Percentiles rank a stretch among this genome's conserved stretches.
Evolutionary conservation across 768 basidiomycete species (phyloP).

Genomic region (Stropharia rugosoannulata): DNA sequence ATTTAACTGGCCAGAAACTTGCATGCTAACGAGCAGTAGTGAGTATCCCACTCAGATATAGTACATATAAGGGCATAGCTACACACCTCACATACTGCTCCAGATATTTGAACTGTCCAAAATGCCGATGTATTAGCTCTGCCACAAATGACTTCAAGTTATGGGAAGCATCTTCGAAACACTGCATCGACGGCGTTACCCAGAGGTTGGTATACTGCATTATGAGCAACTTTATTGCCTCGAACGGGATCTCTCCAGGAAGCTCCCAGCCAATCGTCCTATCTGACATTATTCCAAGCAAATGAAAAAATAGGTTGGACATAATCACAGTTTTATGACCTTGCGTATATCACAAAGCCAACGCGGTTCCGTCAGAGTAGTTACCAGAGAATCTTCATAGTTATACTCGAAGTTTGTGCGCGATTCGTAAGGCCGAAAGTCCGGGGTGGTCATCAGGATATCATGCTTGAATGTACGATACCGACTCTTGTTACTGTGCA

Average conservation of each 20-base stretch:
- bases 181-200: constrained; percentile 24
- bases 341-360: constrained; percentile 23
- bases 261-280: constrained; percentile 40
- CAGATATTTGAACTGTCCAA: constrained; percentile 29
- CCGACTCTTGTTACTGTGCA: constrained; percentile 26
- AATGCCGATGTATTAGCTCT: constrained; percentile 21
- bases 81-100: constrained; percentile 27
- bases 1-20: constrained; percentile 32
- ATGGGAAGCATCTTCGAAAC: constrained; percentile 26
- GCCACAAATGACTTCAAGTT: constrained; percentile 15
- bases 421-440: constrained; percentile 29
- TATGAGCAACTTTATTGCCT: constrained; percentile 29
- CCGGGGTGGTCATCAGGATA: constrained; percentile 31
- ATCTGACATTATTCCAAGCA: neutral
- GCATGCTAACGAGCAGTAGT: no score
- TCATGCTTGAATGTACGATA: constrained; percentile 29
- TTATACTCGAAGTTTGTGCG: no score
- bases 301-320: neutral
- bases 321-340: constrained; percentile 25
- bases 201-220: constrained; percentile 26
- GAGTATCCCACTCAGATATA: no score
- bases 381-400: neutral
- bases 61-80: no score
- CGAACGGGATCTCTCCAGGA: constrained; percentile 32
- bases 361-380: constrained; percentile 6